These are phyloP conservation scores for Elaphomyces granulatus DNA, from an alignment of 495 filamentous ascomycete species.

Conservation along the genomic window DNA sequence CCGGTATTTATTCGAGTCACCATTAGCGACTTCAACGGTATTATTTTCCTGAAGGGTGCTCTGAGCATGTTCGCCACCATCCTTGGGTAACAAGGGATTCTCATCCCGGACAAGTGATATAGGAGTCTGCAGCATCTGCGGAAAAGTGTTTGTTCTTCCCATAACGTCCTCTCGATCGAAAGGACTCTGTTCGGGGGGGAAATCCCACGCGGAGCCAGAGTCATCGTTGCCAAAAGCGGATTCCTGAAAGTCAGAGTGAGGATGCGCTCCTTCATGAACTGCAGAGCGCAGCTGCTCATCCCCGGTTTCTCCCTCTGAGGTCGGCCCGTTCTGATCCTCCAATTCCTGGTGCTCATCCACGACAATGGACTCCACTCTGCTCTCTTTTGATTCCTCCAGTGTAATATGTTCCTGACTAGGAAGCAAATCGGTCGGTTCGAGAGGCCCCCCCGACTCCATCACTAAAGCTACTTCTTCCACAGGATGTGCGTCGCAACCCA, in stretches of 20 bases:
- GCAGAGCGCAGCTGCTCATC: neutral
- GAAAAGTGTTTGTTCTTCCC: slow-evolving; percentile 9
- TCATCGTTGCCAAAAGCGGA: neutral
- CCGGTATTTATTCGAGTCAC: slow-evolving; percentile 8
- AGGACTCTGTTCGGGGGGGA: neutral
- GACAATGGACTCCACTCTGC: too few species aligned
- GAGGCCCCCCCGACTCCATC: too few species aligned
- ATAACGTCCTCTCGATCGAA: slow-evolving; percentile 21
- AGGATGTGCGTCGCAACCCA: neutral
- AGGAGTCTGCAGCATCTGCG: slow-evolving; percentile 5
- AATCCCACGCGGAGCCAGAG: neutral
- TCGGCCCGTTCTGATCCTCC: neutral
- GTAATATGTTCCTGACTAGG: too few species aligned
- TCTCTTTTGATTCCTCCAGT: too few species aligned
- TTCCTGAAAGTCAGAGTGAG: neutral
- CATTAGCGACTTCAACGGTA: slow-evolving; percentile 3
- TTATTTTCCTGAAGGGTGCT: slow-evolving; percentile 9
- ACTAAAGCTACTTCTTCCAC: neutral
- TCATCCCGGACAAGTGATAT: neutral
- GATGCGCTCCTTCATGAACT: neutral
- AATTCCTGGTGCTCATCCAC: slow-evolving; percentile 1
- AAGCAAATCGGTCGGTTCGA: too few species aligned
- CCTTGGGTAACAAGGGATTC: slow-evolving; percentile 12
- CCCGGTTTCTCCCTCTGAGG: slow-evolving; percentile 4
- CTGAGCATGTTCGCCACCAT: slow-evolving; percentile 9